Base-by-base conservation (phyloP, 2,329 filamentous ascomycete species). In the Aspergillus hiratsukae region DNA sequence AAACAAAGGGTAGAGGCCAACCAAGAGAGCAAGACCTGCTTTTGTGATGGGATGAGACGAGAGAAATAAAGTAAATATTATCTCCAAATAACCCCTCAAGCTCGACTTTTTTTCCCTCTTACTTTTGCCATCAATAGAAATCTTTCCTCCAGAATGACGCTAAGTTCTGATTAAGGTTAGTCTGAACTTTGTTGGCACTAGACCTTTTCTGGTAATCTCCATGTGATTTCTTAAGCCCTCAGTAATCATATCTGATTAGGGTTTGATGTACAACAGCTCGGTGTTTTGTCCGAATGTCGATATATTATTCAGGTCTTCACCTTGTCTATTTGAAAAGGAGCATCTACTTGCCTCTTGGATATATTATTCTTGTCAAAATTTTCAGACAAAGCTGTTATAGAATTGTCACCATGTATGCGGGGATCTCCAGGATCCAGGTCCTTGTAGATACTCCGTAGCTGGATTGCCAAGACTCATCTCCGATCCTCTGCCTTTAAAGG, bases 101-200 rank as follows among this genome's bases (percentile, higher is more conserved):
- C 53, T 52, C 40, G 53, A 51, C 52, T 41, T 52, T 58, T 60
- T 64, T 66, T 68, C 70, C 68, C 67, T 69, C 69, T 55, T 53
- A 52, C 60, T 55, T 62, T 64, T 66, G 54, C 64, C 55, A 55
- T 55, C 58, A 61, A 61, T 60, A 64, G 65, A 68, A 70, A 70
- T 69, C n/a, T 65, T 61, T 63, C 61, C 58, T 59, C 54, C 55
- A 37, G 40, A 54, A 55, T 8, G 45, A 49, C 56, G 53, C 58
- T 56, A 59, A 56, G 25, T 27, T 48, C 52, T 29, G 53, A 55
- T 53, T 52, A 50, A 45, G 58, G 52, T 54, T 58, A 62, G 58
- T 51, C 50, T 40, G 6, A n/a, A 21, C 1, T n/a, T 10, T 25
- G 28, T 37, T 25, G 17, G 41, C 54, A 46, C 69, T 69, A 70